Base-by-base conservation (phyloP, 306 rosid genomes). In the Dicorynia guianensis region DNA sequence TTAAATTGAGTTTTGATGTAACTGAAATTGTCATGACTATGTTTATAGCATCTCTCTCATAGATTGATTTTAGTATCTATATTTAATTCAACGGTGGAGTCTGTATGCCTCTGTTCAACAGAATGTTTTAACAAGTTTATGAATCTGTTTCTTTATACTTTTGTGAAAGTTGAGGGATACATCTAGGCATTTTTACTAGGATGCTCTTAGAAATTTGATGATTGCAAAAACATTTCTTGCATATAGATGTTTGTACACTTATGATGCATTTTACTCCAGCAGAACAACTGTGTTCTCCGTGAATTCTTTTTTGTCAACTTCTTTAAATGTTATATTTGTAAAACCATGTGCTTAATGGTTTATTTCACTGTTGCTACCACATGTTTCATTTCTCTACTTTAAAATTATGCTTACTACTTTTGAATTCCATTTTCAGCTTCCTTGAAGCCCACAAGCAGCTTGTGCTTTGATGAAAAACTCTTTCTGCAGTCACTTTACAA, bases 381-480 rank as follows among this genome's bases (percentile, higher is more conserved):
- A 15, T 39, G 70, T 56, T 39, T 19, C 25, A 44, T 6, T 15
- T 44, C 3, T 75, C 19, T 63, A 20, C 47, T 38, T 35, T 30
- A 49, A 60, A 49, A 36, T 49, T 84, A 63, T 78, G 71, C 81
- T 76, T 35, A 68, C 47, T 76, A 50, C 35, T 64, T 75, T 56
- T 38, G n/a, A 46, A 76, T 72, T 74, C 49, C 59, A 63, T 72
- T 71, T 85, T 78, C 91, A 93, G 97, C 80, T 79, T 66, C 89
- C 58, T 62, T 79, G 65, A 86, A 87, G 82, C 91, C 83, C 52
- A 20, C 87, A 14, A 83, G 83, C 63, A 85, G 80, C 83, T 86
- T 93, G 93, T 86, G 93, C 79, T 89, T 92, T 71, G 96, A 95
- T 80, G 98, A 92, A 80, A 95, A 80, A 75, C 89, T 88, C 68